Conservation (phyloP, 2,329 filamentous ascomycete genomes). For the Ceratocystis eucalypticola region DNA sequence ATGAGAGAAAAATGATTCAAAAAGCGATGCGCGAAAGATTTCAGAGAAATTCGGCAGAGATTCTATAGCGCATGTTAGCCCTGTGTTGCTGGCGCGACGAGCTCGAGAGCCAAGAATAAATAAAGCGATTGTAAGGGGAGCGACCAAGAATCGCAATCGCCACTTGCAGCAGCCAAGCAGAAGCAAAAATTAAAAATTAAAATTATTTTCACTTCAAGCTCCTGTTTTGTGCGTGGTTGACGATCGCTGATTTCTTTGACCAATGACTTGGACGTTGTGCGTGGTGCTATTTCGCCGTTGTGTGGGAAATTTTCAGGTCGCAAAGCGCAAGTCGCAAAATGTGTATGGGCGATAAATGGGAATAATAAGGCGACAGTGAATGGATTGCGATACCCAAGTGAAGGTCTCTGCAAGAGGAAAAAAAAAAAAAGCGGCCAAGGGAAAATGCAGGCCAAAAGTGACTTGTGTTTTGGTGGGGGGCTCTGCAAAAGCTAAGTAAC, state of each 20-base stretch:
- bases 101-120: background rate
- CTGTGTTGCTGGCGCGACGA: background rate
- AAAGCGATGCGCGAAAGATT: background rate
- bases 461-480: constrained; percentile 23
- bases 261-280: no score
- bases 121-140: background rate
- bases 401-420: background rate
- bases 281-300: no score
- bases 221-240: background rate
- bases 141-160: background rate
- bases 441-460: constrained; percentile 17
- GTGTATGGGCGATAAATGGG: background rate
- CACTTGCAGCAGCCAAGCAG: background rate
- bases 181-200: background rate
- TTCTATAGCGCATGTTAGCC: background rate
- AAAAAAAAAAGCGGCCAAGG: constrained; percentile 18
- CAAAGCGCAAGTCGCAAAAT: background rate
- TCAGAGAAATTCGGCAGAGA: background rate
- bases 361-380: background rate
- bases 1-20: background rate
- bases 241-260: background rate
- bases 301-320: background rate
- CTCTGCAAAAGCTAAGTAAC: constrained; percentile 33
- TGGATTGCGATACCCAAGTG: constrained; percentile 6
- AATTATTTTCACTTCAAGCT: background rate